Evolutionary conservation across 441 rosid genomes (phyloP).

Genomic region (Sinapis alba): DNA sequence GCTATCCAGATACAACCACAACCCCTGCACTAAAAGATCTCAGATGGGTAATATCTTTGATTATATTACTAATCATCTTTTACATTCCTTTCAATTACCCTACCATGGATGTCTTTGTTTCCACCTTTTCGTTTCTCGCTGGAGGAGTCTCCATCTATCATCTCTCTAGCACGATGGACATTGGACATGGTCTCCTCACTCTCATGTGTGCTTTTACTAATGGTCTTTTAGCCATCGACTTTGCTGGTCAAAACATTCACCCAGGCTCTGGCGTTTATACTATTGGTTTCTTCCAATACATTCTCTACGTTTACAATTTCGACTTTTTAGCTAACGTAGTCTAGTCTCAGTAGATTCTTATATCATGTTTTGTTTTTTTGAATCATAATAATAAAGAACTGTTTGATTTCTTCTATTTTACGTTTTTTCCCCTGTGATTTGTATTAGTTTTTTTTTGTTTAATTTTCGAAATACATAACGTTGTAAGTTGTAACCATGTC

Average conservation of each 20-base stretch:
- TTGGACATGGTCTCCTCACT: slow-evolving; percentile 7
- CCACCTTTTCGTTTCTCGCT: background rate
- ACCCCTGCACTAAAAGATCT: background rate
- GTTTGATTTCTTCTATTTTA: background rate
- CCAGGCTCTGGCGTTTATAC: background rate
- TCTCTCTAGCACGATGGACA: slow-evolving; percentile 7
- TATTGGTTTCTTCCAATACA: background rate
- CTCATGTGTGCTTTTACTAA: background rate
- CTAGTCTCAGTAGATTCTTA: background rate
- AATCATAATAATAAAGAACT: background rate
- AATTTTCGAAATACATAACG: background rate
- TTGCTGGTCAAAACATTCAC: background rate
- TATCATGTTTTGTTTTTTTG: background rate
- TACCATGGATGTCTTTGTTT: background rate
- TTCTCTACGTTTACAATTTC: background rate
- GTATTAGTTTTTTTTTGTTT: background rate
- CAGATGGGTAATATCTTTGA: background rate
- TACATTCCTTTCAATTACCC: background rate
- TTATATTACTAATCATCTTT: background rate
- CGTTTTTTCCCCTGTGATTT: background rate
- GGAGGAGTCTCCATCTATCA: slow-evolving; percentile 22
- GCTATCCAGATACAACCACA: background rate
- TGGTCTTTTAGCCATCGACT: background rate
- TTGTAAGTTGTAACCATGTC: background rate
- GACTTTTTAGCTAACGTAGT: background rate